Base-by-base conservation (phyloP, 208 protist species). In the Trypanosomatidae sp. region DNA sequence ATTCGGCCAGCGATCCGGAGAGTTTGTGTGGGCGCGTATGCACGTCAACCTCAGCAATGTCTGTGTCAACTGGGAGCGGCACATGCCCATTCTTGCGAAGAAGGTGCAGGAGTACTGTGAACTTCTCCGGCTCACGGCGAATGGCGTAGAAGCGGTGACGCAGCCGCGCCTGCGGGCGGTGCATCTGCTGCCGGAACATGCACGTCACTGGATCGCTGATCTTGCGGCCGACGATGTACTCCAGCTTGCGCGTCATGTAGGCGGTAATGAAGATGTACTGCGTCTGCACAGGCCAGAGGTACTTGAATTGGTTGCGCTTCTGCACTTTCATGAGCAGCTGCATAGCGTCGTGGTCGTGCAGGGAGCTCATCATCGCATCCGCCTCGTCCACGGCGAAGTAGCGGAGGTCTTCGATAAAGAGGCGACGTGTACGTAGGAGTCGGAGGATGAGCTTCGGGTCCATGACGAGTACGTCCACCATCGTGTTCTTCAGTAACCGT, bases 381-480 rank as follows among this genome's bases (percentile, higher is more conserved):
- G 93, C 93, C 80, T 97, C 93, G 66, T 97, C 93, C 8, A 97
- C 72, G 6, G 83, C 89, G 3, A 95, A 79, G 77, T 94, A 94
- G 53, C 90, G 87, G 10, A 97, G 78, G 60, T 97, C 91, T 69
- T 96, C 91, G n/a, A 94, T 79, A 60, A 96, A 94, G 36, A 96
- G 78, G 39, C 91, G 89, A 8, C 89, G 83, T 3, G 77, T 74
- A 49, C 89, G 88, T 36, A 96, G 71, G 12, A 93, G 88, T n/a
- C 87, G 84, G 4, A 93, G 76, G 30, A 94, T 55, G 9, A 92
- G 56, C 53, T 87, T 87, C 3, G 91, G 91, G 70, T 93, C 82
- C 89, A 94, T 94, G 65, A 96, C 86, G 17, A 96, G 52, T 17
- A 96, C 86, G 60, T 96, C 91, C 41, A 86, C 80, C 66, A 91